Evolutionary conservation across 208 protist species (phyloP).

Genomic region (Acanthamoeba rhysodes): DNA sequence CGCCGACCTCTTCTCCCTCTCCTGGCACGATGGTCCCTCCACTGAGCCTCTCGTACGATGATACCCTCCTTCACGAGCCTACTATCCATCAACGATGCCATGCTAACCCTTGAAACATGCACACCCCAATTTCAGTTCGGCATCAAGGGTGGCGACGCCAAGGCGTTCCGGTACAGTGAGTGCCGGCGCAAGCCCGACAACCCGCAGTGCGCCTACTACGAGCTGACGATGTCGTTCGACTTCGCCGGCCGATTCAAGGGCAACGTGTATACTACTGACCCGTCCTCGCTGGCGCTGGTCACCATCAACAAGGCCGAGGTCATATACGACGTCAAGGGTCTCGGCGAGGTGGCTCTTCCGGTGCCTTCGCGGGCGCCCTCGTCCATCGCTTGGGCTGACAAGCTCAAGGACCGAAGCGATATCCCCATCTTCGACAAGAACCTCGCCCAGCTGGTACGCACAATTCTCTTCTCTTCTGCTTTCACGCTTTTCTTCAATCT

Average conservation of each 20-base stretch:
- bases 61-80: too few species aligned
- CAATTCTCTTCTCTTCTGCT: too few species aligned
- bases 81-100: not conserved
- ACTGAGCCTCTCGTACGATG: not conserved
- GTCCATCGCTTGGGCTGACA: constrained; percentile 25
- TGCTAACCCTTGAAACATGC: not conserved
- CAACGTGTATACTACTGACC: constrained; percentile 12
- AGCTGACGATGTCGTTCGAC: constrained; percentile 49
- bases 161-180: not conserved
- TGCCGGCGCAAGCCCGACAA: not conserved
- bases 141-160: constrained; percentile 20
- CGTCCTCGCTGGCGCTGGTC: not conserved
- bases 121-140: not conserved
- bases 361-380: not conserved
- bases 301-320: constrained; percentile 43
- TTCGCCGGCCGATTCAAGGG: constrained; percentile 48
- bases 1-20: constrained; percentile 15
- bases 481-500: too few species aligned
- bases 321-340: constrained; percentile 46
- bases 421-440: not conserved
- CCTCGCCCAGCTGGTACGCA: constrained; percentile 31
- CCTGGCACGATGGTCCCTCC: not conserved
- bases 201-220: constrained; percentile 56
- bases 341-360: not conserved
- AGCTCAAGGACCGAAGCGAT: not conserved